Percentiles rank a stretch among this genome's conserved stretches.
phyloP scores from a whole-genome alignment of 2,329 filamentous ascomycete species.

The Drechslera avenae region DNA sequence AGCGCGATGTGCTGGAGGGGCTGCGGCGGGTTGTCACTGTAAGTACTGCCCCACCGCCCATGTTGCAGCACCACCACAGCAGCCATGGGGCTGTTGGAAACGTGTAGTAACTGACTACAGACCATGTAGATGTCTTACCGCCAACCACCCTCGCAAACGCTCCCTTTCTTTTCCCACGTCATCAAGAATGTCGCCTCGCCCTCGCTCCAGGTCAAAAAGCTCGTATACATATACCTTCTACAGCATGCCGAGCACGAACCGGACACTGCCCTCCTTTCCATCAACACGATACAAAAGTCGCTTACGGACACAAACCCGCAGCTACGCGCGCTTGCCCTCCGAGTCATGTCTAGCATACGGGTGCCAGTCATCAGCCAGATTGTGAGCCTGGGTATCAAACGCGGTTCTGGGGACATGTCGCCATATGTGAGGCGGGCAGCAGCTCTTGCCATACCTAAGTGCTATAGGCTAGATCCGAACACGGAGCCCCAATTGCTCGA shows the following conservation, averaged over 20 bases:
- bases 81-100: constrained; percentile 4
- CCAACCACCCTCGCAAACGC: constrained; percentile 68
- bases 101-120: constrained; percentile 25
- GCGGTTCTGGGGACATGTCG: constrained; percentile 91
- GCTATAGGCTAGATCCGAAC: constrained; percentile 85
- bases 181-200: constrained; percentile 97
- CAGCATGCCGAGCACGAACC: constrained; percentile 93
- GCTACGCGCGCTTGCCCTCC: constrained; percentile 86
- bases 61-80: neutral
- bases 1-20: constrained; percentile 90
- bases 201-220: constrained; percentile 93
- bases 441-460: constrained; percentile 92
- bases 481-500: constrained; percentile 85
- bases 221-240: constrained; percentile 97
- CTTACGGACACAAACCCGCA: constrained; percentile 91
- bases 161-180: constrained; percentile 94
- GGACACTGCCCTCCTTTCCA: constrained; percentile 91
- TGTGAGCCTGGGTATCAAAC: constrained; percentile 92
- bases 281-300: constrained; percentile 99
- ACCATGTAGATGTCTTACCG: constrained; percentile 88
- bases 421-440: constrained; percentile 91
- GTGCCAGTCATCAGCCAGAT: constrained; percentile 98
- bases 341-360: constrained; percentile 96
- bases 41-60: constrained; percentile 45
- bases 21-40: constrained; percentile 87